Percentiles rank a stretch among this genome's conserved stretches.
Evolutionary conservation across 2,329 filamentous ascomycete genomes (phyloP).

Genomic region (Aspergillus fructus): DNA sequence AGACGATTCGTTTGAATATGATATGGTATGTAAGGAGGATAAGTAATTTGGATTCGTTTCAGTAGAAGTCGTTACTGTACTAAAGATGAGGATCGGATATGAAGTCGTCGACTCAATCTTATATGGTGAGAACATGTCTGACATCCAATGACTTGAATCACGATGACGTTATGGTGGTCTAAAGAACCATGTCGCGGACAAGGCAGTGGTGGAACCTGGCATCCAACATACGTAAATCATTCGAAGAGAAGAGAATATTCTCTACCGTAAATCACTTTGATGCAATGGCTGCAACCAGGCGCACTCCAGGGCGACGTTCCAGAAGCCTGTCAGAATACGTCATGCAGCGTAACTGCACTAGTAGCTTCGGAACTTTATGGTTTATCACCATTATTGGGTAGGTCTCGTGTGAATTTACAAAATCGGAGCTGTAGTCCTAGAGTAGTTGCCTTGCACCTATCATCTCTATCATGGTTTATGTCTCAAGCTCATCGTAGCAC

Average conservation of each 20-base stretch:
- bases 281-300: neutral
- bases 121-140: neutral
- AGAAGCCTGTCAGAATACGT: neutral
- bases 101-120: neutral
- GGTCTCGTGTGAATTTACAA: neutral
- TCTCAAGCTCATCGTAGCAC: too few species aligned
- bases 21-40: neutral
- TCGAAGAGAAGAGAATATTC: neutral
- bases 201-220: neutral
- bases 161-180: slow-evolving; percentile 4
- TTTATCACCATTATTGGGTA: neutral
- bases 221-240: neutral
- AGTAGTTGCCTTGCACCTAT: neutral
- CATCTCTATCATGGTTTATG: too few species aligned
- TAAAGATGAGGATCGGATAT: neutral
- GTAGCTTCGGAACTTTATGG: neutral
- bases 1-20: neutral
- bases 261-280: neutral
- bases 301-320: neutral
- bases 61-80: neutral
- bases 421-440: neutral
- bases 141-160: neutral
- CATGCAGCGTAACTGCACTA: neutral
- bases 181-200: slow-evolving; percentile 1
- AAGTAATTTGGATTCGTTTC: neutral